Base-by-base conservation (phyloP, 495 filamentous ascomycete genomes). In the Lepraria neglecta region DNA sequence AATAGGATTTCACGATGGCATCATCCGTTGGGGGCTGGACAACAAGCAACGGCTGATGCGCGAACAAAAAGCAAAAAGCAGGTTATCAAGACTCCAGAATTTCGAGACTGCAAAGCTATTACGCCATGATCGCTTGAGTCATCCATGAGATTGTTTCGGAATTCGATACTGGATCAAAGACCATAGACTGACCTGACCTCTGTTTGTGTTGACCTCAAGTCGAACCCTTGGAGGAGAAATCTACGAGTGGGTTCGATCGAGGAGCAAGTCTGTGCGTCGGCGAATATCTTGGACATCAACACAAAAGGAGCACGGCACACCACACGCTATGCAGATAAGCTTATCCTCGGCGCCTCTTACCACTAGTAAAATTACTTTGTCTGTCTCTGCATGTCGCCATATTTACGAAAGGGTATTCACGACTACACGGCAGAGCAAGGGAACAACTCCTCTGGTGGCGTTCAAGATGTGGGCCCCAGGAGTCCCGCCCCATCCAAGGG, bases 301-400 rank as follows among this genome's bases (percentile, higher is more conserved):
- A 31, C 31, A 19, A n/a, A 7, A n/a, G 27, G n/a, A 6, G 27
- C 15, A 52, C 27, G 4, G n/a, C 17, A 31, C 17, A 15, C 48
- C 48, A 27, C 48, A 52, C 48, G 48, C 48, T 31, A 52, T 31
- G 24, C 28, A 52, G 27, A 52, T 52, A 52, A 31, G 48, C 48
- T 52, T n/a, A 52, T 52, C 27, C 27, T 31, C 10, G 27, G 48
- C 48, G 31, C 17, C n/a, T 9, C 6, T 31, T 31, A 6, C 48
- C 5, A 33, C 48, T 52, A 14, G 28, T 17, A 52, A 52, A 9
- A 9, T 52, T 31, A 33, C 48, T 31, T 3, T 52, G 28, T 6
- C 17, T 31, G 6, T 31, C 31, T 27, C 5, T 52, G 48, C 11
- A 31, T 30, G 48, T 28, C 12, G 48, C 15, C 15, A 31, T 31